Percentiles rank a stretch among this genome's conserved stretches.
Conservation (phyloP, 345 rosid genomes). For the thale cress (Arabidopsis thaliana) region DNA sequence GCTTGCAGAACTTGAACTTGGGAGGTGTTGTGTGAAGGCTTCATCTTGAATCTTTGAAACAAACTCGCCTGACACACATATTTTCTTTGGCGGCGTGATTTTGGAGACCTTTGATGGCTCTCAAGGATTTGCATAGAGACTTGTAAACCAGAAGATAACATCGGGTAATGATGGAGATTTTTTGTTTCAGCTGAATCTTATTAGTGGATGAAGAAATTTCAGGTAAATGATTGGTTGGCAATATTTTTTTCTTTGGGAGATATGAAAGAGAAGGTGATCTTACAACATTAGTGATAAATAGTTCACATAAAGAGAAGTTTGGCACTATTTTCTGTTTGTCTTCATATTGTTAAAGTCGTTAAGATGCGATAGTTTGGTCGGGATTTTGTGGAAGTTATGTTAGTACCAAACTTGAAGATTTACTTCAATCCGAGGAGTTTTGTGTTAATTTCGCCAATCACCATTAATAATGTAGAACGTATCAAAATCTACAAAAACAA, state of each 20-base stretch:
- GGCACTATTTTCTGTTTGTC: not conserved
- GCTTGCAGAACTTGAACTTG: slow-evolving; percentile 67
- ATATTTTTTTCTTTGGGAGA: not conserved
- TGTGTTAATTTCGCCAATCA: too few relatives aligned
- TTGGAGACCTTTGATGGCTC: not conserved
- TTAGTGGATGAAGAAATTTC: slow-evolving; percentile 18
- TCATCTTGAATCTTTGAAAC: slow-evolving; percentile 49
- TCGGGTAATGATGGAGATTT: not conserved
- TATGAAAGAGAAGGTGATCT: slow-evolving; percentile 28
- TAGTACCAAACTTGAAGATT: not conserved
- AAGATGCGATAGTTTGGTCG: slow-evolving; percentile 13
- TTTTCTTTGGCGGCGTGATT: slow-evolving; percentile 5
- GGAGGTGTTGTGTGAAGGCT: slow-evolving; percentile 52
- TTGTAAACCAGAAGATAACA: slow-evolving; percentile 28
- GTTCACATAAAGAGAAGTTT: slow-evolving; percentile 16
- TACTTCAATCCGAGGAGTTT: too few relatives aligned
- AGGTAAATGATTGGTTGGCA: slow-evolving; percentile 35
- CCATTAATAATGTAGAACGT: too few relatives aligned
- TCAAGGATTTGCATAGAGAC: slow-evolving; percentile 27
- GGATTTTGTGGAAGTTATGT: not conserved
- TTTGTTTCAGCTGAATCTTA: slow-evolving; percentile 5
- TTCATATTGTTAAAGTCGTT: slow-evolving; percentile 8
- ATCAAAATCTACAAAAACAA: not conserved
- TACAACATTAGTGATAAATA: slow-evolving; percentile 11
- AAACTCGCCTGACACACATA: slow-evolving; percentile 12